Base-by-base conservation (phyloP, 345 rosid species). In the Linum usitatissimum region DNA sequence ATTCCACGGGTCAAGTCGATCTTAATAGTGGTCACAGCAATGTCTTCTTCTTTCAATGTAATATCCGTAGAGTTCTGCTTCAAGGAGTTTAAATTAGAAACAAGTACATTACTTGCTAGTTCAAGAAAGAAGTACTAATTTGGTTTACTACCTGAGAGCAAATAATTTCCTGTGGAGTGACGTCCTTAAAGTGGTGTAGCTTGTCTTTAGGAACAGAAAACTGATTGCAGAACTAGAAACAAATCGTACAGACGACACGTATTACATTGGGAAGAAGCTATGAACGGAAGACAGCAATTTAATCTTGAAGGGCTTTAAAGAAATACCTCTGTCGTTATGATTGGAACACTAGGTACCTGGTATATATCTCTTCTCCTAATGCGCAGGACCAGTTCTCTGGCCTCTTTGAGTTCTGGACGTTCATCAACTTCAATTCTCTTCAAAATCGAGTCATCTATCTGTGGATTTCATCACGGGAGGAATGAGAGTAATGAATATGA, bases 1-100 rank as follows among this genome's bases (percentile, higher is more conserved):
- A 57, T 77, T 70, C 83, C 83, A 42, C 76, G 77, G 49, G 86
- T 81, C 66, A 79, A 76, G 71, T 81, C 77, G 55, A 79, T 81
- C 65, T 71, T 75, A n/a, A 68, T 63, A 65, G 45, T 73, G 66
- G 70, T 66, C 36, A 81, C 86, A 28, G 64, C 68, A 70, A 77
- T 64, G 77, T 81, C 86, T 58, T 81, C 86, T 70, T 81, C 81
- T 62, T 77, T 73, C 20, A 81, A 61, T 18, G 71, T 60, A 48
- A 61, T 20, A 28, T 49, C 66, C 13, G 65, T 66, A 42, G 64
- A 36, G 57, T 8, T 75, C 80, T 79, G 72, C 48, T 66, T 60
- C 48, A 17, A 62, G 77, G 62, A 30, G 64, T 20, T 19, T 51
- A 18, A 21, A 58, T 42, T 51, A 68, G 66, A 57, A 19, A 55